phyloP scores from a whole-genome alignment of 805 yeast genomes.

The Lipomyces anomalus region DNA sequence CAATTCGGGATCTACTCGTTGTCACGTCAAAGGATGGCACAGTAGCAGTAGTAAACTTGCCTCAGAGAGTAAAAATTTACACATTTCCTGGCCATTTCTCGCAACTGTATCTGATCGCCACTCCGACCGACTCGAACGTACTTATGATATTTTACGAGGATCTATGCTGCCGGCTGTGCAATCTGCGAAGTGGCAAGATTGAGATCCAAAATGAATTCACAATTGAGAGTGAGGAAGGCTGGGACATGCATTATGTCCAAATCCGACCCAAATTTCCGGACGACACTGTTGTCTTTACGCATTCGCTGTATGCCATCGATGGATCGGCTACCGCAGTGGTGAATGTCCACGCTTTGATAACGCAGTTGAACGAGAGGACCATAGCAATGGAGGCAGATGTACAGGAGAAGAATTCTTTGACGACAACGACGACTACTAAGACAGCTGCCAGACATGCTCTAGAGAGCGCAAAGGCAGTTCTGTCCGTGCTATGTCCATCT shows the following conservation, averaged over 20 bases:
- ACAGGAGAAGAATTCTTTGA: background rate
- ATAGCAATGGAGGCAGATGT: too few relatives aligned
- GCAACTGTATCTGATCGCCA: constrained; percentile 11
- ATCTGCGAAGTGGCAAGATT: constrained; percentile 17
- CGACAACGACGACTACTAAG: background rate
- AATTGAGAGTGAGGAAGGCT: constrained; percentile 19
- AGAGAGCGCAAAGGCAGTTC: constrained; percentile 5
- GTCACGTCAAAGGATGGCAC: constrained; percentile 21
- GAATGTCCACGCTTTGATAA: constrained; percentile 10
- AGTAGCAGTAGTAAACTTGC: constrained; percentile 13
- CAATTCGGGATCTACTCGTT: constrained; percentile 11
- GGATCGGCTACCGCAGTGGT: constrained; percentile 22
- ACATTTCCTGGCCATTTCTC: constrained; percentile 23
- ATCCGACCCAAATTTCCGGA: constrained; percentile 19
- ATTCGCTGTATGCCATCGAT: constrained; percentile 17
- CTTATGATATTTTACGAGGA: constrained; percentile 19
- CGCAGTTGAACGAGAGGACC: too few relatives aligned
- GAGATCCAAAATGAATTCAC: constrained; percentile 13
- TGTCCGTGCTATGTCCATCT: constrained; percentile 11
- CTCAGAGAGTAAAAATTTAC: constrained; percentile 7
- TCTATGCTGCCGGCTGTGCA: constrained; percentile 10
- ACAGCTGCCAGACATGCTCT: background rate
- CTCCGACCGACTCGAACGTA: constrained; percentile 16
- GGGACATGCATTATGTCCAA: constrained; percentile 18
- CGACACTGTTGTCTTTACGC: constrained; percentile 13